These are phyloP conservation scores for Scheffersomyces stambukii DNA, from an alignment of 1,139 yeast genomes.

Conservation along the genomic window DNA sequence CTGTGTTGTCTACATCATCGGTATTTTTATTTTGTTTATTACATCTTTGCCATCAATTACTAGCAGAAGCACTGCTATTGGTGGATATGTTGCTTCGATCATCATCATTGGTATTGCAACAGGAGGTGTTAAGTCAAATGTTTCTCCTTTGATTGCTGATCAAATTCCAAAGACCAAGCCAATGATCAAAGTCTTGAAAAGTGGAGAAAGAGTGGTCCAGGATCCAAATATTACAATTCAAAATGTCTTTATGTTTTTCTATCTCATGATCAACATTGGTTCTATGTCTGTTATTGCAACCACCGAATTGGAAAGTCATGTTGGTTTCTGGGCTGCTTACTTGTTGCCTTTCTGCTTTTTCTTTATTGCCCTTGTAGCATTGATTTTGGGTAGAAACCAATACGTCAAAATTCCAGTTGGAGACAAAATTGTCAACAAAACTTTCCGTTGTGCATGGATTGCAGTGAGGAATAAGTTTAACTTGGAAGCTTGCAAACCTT, in stretches of 20 bases:
- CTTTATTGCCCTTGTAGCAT: conserved; percentile 53
- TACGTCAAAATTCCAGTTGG: conserved; percentile 61
- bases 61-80: conserved; percentile 38
- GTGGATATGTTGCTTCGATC: conserved; percentile 59
- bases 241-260: conserved; percentile 40
- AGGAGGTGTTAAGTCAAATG: conserved; percentile 79
- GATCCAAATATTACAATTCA: conserved; percentile 41
- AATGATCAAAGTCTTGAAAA: conserved; percentile 26
- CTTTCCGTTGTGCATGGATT: conserved; percentile 47
- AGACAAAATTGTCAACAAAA: conserved; percentile 57
- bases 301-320: conserved; percentile 33
- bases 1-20: conserved; percentile 55
- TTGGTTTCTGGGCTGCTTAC: conserved; percentile 44
- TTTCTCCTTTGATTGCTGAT: conserved; percentile 76
- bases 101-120: conserved; percentile 72
- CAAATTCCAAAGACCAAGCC: conserved; percentile 50
- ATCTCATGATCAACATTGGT: conserved; percentile 41
- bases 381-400: conserved; percentile 51
- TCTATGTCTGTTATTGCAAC: conserved; percentile 40
- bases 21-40: conserved; percentile 61
- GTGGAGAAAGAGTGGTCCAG: conserved; percentile 36
- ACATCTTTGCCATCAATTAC: conserved; percentile 70
- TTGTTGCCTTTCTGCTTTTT: conserved; percentile 64
- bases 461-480: conserved; percentile 47
- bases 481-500: conserved; percentile 54